phyloP scores from a whole-genome alignment of 768 basidiomycete species.

The Cytidiella melzeri region DNA sequence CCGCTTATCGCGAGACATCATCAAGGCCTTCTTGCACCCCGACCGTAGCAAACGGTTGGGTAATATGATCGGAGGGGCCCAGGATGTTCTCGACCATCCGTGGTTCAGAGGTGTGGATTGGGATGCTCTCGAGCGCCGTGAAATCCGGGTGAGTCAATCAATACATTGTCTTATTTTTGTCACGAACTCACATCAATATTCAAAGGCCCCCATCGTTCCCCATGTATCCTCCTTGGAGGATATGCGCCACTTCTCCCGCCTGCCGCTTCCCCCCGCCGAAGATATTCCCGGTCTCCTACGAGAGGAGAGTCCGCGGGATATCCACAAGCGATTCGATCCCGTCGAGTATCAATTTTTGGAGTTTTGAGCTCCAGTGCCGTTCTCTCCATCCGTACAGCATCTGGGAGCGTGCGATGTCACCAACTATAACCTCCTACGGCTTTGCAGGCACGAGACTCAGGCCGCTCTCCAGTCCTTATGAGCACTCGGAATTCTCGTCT shows the following conservation, averaged over 20 bases:
- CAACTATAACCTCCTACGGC: too few species aligned
- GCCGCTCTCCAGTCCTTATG: background rate
- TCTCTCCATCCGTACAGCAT: too few species aligned
- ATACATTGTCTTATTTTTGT: constrained; percentile 1
- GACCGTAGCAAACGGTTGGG: constrained; percentile 90
- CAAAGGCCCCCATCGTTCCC: constrained; percentile 74
- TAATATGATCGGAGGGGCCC: constrained; percentile 87
- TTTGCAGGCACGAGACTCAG: constrained; percentile 3
- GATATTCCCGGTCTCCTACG: constrained; percentile 75
- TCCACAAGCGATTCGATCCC: constrained; percentile 61
- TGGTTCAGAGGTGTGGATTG: constrained; percentile 97
- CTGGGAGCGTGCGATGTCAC: too few species aligned
- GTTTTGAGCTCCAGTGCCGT: constrained; percentile 43
- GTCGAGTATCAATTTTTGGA: constrained; percentile 69
- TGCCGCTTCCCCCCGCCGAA: constrained; percentile 67
- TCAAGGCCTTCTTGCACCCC: constrained; percentile 83
- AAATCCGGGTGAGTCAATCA: constrained; percentile 70
- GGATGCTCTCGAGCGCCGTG: constrained; percentile 78
- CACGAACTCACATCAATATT: constrained; percentile 7
- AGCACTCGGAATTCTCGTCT: background rate
- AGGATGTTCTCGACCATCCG: constrained; percentile 85
- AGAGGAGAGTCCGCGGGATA: constrained; percentile 52
- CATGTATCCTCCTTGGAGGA: constrained; percentile 75
- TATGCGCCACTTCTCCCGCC: constrained; percentile 79
- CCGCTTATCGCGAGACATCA: constrained; percentile 80